phyloP scores from a whole-genome alignment of 805 yeast species.

The Starmera pachycereana region DNA sequence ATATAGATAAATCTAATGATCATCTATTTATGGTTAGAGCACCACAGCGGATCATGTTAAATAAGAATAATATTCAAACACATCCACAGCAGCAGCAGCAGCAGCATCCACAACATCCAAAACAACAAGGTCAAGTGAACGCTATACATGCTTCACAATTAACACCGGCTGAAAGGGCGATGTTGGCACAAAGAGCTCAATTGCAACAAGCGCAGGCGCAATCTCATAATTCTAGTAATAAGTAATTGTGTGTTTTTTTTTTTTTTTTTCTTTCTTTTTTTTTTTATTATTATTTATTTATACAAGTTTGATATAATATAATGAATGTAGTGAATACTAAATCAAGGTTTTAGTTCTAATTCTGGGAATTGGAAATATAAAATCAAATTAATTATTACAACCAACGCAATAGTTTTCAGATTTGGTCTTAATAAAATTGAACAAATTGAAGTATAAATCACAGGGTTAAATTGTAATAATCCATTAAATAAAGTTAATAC shows the following conservation, averaged over 20 bases:
- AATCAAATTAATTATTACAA: no score
- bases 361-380: no score
- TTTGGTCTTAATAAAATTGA: no score
- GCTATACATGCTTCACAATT: not conserved
- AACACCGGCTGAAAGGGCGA: not conserved
- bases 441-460: no score
- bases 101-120: conserved; percentile 3
- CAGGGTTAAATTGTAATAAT: no score
- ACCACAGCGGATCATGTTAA: conserved; percentile 31
- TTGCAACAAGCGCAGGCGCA: not conserved
- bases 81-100: conserved; percentile 5
- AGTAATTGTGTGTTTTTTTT: no score
- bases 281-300: not conserved
- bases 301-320: no score
- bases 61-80: conserved; percentile 10
- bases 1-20: conserved; percentile 62
- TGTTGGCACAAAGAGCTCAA: not conserved
- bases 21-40: conserved; percentile 44
- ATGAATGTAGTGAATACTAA: no score
- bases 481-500: no score
- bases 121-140: not conserved
- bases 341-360: no score
- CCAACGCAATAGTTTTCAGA: no score
- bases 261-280: not conserved
- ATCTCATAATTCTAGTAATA: not conserved